These are phyloP conservation scores for Lachancea cidri DNA, from an alignment of 805 yeast genomes.

Conservation along the genomic window DNA sequence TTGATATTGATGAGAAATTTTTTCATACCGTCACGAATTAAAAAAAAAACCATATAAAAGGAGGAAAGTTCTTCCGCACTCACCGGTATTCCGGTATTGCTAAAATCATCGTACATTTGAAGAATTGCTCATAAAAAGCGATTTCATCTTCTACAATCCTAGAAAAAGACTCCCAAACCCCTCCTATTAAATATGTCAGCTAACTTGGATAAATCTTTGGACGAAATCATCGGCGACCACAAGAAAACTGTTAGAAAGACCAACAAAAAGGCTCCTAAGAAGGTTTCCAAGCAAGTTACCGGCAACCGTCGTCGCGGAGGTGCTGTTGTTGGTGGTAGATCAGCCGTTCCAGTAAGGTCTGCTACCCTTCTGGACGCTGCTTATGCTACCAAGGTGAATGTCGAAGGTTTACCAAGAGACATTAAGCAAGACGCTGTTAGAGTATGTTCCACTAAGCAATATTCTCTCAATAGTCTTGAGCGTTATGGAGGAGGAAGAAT, in stretches of 20 bases:
- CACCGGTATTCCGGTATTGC: too few species aligned
- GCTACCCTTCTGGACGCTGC: conserved; percentile 41
- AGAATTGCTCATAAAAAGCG: too few species aligned
- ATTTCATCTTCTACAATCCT: too few species aligned
- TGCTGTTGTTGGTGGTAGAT: conserved; percentile 19
- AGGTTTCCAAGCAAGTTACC: conserved; percentile 31
- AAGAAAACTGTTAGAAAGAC: conserved; percentile 35
- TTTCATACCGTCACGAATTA: too few species aligned
- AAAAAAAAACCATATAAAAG: too few species aligned
- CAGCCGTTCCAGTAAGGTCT: conserved; percentile 32
- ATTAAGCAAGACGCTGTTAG: conserved; percentile 77
- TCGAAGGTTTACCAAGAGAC: conserved; percentile 81
- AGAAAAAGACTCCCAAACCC: conserved; percentile 1
- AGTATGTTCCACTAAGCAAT: conserved; percentile 51
- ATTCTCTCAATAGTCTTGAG: neutral
- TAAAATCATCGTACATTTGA: too few species aligned
- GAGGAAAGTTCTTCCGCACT: too few species aligned
- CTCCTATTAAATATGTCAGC: conserved; percentile 52
- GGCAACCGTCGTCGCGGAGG: conserved; percentile 24
- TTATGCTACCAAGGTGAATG: conserved; percentile 76
- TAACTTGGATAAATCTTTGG: conserved; percentile 86
- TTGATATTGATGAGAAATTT: too few species aligned
- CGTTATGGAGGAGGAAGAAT: neutral
- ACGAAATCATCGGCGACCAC: conserved; percentile 79
- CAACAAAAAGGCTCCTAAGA: conserved; percentile 27